Evolutionary conservation across 257 asterid genomes (phyloP).

Genomic region (Solanum medicagineum): DNA sequence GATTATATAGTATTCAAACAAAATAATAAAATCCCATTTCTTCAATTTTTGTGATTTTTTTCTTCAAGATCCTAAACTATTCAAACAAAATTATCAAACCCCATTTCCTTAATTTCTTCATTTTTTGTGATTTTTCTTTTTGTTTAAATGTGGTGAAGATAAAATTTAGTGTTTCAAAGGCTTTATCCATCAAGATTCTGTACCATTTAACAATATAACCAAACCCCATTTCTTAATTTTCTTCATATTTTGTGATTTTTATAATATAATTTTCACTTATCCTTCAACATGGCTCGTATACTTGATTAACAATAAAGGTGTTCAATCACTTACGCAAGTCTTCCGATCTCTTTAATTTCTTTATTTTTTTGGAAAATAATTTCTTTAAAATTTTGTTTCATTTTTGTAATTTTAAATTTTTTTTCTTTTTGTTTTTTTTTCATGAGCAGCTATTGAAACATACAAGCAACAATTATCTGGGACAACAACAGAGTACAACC

Average conservation of each 20-base stretch:
- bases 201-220: background rate
- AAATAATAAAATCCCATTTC: background rate
- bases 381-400: background rate
- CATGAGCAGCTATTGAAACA: conserved; percentile 61
- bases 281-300: background rate
- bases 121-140: background rate
- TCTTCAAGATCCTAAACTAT: background rate
- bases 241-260: background rate
- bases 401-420: background rate
- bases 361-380: too few relatives aligned
- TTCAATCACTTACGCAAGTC: background rate
- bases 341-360: background rate
- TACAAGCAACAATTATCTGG: conserved; percentile 60
- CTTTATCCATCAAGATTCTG: background rate
- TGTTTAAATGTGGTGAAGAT: background rate
- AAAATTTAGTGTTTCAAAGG: background rate
- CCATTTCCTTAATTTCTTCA: background rate
- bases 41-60: background rate
- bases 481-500: conserved; percentile 25
- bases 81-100: background rate
- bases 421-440: background rate
- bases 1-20: background rate
- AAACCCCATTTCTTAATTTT: background rate
- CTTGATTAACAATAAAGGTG: too few relatives aligned
- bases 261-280: too few relatives aligned